Conservation (phyloP, 306 rosid genomes). For the Gillenia trifoliata region DNA sequence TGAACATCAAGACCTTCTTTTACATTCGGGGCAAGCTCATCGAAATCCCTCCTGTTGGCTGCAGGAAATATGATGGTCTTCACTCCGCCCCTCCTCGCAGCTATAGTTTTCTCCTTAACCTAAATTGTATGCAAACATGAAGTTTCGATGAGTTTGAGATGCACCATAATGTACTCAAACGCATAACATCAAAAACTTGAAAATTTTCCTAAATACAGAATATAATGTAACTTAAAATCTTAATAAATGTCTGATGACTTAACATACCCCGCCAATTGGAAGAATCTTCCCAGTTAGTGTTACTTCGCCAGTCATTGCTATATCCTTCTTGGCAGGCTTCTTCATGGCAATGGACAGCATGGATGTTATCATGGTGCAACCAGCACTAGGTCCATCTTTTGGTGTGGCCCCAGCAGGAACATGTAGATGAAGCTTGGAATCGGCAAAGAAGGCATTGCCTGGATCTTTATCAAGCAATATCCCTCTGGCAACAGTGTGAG, state of each 20-base stretch:
- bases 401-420: constrained; percentile 99
- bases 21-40: constrained; percentile 81
- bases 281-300: constrained; percentile 95
- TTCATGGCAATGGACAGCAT: constrained; percentile 80
- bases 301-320: constrained; percentile 99
- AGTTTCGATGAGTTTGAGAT: constrained; percentile 15
- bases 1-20: constrained; percentile 94
- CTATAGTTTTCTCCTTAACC: constrained; percentile 99
- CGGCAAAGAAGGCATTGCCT: constrained; percentile 63
- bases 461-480: constrained; percentile 59
- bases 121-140: constrained; percentile 32
- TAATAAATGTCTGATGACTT: background rate
- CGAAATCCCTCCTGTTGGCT: constrained; percentile 87
- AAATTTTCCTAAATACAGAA: background rate
- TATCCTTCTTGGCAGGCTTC: constrained; percentile 83
- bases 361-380: constrained; percentile 98
- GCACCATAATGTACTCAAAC: background rate
- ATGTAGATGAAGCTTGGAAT: constrained; percentile 84
- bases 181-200: background rate
- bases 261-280: constrained; percentile 97
- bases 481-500: constrained; percentile 82
- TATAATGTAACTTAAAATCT: background rate
- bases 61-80: constrained; percentile 86
- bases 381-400: constrained; percentile 99
- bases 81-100: constrained; percentile 85